Evolutionary conservation across 768 basidiomycete species (phyloP), one percentile per base, ranked within the genome.

Genomic region (Mycena rosella): DNA sequence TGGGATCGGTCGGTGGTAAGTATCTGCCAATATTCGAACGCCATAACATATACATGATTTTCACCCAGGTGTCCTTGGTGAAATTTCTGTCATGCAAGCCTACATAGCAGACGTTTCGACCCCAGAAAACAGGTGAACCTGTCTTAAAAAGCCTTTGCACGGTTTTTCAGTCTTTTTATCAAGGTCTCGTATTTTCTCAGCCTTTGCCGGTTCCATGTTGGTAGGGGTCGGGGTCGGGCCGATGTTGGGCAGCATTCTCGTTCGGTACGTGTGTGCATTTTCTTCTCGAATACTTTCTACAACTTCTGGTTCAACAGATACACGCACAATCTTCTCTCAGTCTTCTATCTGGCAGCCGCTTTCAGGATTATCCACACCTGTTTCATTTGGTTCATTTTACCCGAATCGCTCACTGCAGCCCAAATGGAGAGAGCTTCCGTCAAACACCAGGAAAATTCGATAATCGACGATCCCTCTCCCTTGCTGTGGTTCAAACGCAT

Each of bases 161-260:
- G 15, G 11, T 5, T 47, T 55, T 26, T 22, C 60, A 42, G 54
- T 71, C 26, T 71, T 63, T 59, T 24, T 30, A 51, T 9, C 10
- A 61, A 93, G 92, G 57, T 88, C 92, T 6, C 86, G 86, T 7
- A 81, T 83, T 24, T 90, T 93, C 74, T 92, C 93, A 1, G 76
- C 92, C 34, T 80, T 82, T 48, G 78, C 88, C 2, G 96, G 96
- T 0, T 80, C 94, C 5, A 66, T 90, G 49, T 94, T 92, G 78
- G 74, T 81, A 11, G 96, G 96, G n/a, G 84, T 93, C 74, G 91
- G 90, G 1, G 32, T 93, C 22, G 96, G 96, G 0, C 96, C 96
- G 6, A 84, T 88, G 5, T 63, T 96, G 0, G 93, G 94, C 17
- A 84, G 87, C 56, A 64, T 93, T 38, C 74, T 94, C 44, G 87